Conservation (phyloP, 257 asterid genomes). For the Capsicum pubescens region DNA sequence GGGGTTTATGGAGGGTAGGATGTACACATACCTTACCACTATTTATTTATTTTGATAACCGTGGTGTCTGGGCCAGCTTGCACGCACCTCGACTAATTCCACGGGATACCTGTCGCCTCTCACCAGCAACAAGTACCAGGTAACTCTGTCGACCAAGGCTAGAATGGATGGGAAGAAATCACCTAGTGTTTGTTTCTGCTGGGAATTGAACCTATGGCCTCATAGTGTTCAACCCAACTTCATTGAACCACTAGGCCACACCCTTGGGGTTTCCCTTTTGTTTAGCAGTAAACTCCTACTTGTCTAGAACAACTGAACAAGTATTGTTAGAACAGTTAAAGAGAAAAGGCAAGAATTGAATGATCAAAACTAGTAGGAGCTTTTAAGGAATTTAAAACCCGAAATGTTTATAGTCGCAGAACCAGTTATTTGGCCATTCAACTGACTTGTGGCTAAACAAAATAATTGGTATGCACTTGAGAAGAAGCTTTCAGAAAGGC, state of each 20-base stretch:
- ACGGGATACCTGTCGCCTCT: too few relatives aligned
- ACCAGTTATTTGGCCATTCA: neutral
- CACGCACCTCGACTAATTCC: too few relatives aligned
- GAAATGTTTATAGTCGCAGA: neutral
- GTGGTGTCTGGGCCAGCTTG: too few relatives aligned
- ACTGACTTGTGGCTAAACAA: constrained; percentile 15
- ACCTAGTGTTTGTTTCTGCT: too few relatives aligned
- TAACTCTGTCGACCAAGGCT: too few relatives aligned
- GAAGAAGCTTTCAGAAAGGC: neutral
- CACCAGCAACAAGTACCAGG: too few relatives aligned
- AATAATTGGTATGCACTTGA: neutral
- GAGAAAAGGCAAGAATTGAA: constrained; percentile 8
- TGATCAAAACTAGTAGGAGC: neutral
- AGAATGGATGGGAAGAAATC: too few relatives aligned
- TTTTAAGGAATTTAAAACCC: neutral
- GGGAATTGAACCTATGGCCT: too few relatives aligned
- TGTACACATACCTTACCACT: neutral
- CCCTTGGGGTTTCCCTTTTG: neutral
- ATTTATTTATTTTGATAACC: too few relatives aligned
- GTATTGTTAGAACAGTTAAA: neutral
- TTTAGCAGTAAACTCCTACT: neutral
- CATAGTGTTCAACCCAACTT: neutral
- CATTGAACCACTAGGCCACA: neutral
- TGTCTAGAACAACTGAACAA: neutral
- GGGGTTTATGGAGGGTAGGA: neutral